Evolutionary conservation across 2,329 filamentous ascomycete species (phyloP), one percentile per base, ranked within the genome.

Genomic region (Ilyonectria mors-panacis): DNA sequence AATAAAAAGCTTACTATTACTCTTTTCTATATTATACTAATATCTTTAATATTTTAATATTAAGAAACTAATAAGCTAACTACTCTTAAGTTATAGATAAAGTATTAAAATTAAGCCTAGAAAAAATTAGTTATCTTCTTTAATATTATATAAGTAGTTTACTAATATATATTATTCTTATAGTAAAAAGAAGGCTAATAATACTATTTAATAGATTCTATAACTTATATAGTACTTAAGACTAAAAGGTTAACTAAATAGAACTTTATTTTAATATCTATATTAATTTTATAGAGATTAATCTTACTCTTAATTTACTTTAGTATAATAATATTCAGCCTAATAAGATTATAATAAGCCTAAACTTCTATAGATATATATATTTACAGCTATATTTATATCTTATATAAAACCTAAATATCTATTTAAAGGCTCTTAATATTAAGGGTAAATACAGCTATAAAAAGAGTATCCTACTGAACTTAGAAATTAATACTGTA

Each of bases 11-110:
- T 61, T 1, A 65, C 35, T 30, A 61, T 69, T 21, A 67, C 69
- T 4, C 9, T n/a, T 67, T 1, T 77, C 77, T 0, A 48, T 70
- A 0, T 68, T 55, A 1, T 78, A 74, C 60, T 79, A 74, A 76
- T 80, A 80, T 47, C 58, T 80, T 4, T 51, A 69, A n/a, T 57
- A 71, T 44, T 80, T 79, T 47, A 75, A 79, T 50, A 62, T 79
- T 9, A 56, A 59, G 4, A 58, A 50, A 1, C 50, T 79, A 2
- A 21, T 30, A 15, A 45, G 59, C 59, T 10, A 53, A 51, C 53
- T 64, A 19, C 30, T 53, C 15, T 21, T 21, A 8, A 12, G 28
- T 35, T 7, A 53, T 44, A 17, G 35, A 47, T 13, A 15, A 44
- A 42, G 53, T 30, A 44, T 45, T 51, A 30, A 59, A 30, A 30